Conservation (phyloP, 345 rosid genomes). For the Erysimum cheiranthoides region DNA sequence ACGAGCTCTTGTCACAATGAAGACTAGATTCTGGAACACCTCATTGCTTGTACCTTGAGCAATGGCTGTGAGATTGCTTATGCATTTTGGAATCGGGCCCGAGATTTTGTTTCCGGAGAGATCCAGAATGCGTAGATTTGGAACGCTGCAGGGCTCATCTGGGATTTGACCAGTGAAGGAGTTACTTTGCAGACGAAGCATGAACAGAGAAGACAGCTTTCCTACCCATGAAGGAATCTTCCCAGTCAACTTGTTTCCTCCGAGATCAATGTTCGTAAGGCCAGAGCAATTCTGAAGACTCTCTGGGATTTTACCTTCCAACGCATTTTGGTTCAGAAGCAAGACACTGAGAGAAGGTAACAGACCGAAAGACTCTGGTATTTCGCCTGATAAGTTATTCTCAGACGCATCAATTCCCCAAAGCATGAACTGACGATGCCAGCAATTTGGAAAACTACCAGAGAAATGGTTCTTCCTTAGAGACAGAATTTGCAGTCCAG, state of each 20-base stretch:
- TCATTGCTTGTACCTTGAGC: slow-evolving; percentile 34
- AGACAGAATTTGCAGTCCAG: slow-evolving; percentile 52
- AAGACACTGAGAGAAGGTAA: slow-evolving; percentile 52
- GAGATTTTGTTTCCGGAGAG: slow-evolving; percentile 57
- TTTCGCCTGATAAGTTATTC: slow-evolving; percentile 53
- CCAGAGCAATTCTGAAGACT: slow-evolving; percentile 56
- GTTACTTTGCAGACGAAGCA: slow-evolving; percentile 54
- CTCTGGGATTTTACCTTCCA: slow-evolving; percentile 56
- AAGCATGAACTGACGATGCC: slow-evolving; percentile 50
- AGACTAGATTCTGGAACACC: slow-evolving; percentile 47
- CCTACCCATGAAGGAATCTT: slow-evolving; percentile 51
- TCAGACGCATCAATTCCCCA: slow-evolving; percentile 56
- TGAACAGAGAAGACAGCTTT: slow-evolving; percentile 45
- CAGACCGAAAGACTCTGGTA: slow-evolving; percentile 55
- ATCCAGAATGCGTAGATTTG: slow-evolving; percentile 55
- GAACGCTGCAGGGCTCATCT: slow-evolving; percentile 43
- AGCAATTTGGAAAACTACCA: slow-evolving; percentile 53
- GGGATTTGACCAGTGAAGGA: slow-evolving; percentile 49
- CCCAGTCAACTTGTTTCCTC: slow-evolving; percentile 56
- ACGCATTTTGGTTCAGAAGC: slow-evolving; percentile 54
- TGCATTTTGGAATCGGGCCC: slow-evolving; percentile 53
- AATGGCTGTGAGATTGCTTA: slow-evolving; percentile 53
- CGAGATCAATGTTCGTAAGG: slow-evolving; percentile 57
- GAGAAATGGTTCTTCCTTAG: slow-evolving; percentile 49
- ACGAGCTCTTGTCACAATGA: slow-evolving; percentile 48